Evolutionary conservation across 768 basidiomycete species (phyloP).

Genomic region (Lentinula edodes): DNA sequence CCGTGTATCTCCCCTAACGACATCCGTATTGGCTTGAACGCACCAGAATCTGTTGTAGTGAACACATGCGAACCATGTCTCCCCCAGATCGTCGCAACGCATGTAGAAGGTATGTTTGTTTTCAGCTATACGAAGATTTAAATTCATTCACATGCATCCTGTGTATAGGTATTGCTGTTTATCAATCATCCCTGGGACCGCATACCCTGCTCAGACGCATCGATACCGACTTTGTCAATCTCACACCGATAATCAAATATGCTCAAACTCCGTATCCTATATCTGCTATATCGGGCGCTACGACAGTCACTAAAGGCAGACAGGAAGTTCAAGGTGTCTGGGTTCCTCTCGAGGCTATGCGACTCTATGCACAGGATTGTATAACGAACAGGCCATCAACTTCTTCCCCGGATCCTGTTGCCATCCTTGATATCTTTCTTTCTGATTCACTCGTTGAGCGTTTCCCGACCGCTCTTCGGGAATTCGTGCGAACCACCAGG

Average conservation of each 20-base stretch:
- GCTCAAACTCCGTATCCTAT: conserved; percentile 33
- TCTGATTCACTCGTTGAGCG: conserved; percentile 55
- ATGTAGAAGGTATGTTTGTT: conserved; percentile 57
- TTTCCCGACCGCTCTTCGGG: conserved; percentile 58
- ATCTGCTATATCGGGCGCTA: conserved; percentile 39
- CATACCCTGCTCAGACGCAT: conserved; percentile 61
- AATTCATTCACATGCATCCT: conserved; percentile 9
- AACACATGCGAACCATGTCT: conserved; percentile 59
- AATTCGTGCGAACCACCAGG: conserved; percentile 44
- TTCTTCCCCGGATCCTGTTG: conserved; percentile 13
- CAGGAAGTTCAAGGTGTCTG: conserved; percentile 56
- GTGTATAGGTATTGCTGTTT: conserved; percentile 62
- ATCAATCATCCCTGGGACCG: conserved; percentile 58
- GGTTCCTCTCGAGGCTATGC: conserved; percentile 60
- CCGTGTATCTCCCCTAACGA: conserved; percentile 36
- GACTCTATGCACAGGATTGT: conserved; percentile 39
- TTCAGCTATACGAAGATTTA: neutral
- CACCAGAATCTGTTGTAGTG: conserved; percentile 43
- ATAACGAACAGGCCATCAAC: conserved; percentile 26
- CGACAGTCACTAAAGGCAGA: conserved; percentile 47
- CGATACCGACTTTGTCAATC: conserved; percentile 75
- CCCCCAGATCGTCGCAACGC: conserved; percentile 60
- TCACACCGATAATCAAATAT: conserved; percentile 50
- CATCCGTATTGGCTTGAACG: conserved; percentile 20
- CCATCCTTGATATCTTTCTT: conserved; percentile 49